phyloP scores from a whole-genome alignment of 164 flowering plant species.

The Vitis amurensis region DNA sequence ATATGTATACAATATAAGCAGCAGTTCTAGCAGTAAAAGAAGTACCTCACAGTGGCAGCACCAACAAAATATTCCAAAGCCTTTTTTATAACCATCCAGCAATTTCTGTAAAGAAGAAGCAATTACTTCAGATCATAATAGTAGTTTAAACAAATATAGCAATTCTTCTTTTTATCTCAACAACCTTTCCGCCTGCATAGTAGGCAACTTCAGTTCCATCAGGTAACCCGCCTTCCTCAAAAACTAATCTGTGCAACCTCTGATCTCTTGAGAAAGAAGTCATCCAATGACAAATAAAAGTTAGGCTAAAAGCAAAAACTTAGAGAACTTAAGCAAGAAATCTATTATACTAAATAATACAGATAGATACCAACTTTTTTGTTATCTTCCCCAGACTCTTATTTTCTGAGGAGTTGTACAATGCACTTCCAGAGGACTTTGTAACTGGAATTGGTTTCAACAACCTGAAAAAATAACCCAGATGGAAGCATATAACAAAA shows the following conservation, averaged over 20 bases:
- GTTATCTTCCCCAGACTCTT: slow-evolving; percentile 19
- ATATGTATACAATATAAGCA: background rate
- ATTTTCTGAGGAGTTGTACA: slow-evolving; percentile 4
- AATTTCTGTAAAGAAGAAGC: slow-evolving; percentile 49
- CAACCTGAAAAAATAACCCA: background rate
- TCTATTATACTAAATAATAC: background rate
- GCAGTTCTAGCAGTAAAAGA: slow-evolving; percentile 6
- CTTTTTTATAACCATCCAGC: slow-evolving; percentile 77
- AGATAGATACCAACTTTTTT: slow-evolving; percentile 29
- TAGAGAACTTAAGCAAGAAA: background rate
- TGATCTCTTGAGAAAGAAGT: slow-evolving; percentile 53
- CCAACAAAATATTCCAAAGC: slow-evolving; percentile 64
- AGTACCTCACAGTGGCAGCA: slow-evolving; percentile 78
- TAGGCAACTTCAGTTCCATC: slow-evolving; percentile 90
- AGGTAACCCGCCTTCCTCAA: slow-evolving; percentile 74
- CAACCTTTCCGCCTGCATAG: slow-evolving; percentile 78
- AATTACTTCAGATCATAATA: background rate
- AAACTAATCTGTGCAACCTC: slow-evolving; percentile 81
- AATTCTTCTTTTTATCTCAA: slow-evolving; percentile 7
- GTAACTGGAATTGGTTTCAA: slow-evolving; percentile 3
- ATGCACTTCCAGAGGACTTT: slow-evolving; percentile 13
- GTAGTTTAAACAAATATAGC: background rate
- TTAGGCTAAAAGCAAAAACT: background rate
- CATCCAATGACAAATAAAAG: slow-evolving; percentile 2
- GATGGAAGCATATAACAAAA: background rate